phyloP scores from a whole-genome alignment of 208 protist species.

The Leptomonas pyrrhocoris region DNA sequence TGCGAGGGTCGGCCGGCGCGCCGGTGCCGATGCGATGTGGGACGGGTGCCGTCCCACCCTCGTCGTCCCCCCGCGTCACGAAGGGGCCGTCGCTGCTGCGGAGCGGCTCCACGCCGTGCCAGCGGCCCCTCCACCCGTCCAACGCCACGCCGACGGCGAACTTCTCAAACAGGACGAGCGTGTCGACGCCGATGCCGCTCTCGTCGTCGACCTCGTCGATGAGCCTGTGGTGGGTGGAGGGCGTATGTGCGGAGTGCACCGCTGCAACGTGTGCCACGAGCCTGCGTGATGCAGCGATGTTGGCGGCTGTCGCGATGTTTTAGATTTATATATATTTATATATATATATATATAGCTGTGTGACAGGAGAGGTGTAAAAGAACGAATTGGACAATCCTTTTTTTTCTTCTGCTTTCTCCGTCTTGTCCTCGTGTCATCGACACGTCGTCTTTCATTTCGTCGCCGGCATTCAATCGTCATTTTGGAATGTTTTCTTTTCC shows the following conservation, averaged over 20 bases:
- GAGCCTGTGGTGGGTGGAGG: not conserved
- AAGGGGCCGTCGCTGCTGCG: too few species aligned
- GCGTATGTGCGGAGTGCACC: not conserved
- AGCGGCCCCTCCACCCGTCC: not conserved
- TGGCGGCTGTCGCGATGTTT: conserved; percentile 13
- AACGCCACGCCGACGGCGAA: not conserved
- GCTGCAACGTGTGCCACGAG: not conserved
- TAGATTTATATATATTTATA: too few species aligned
- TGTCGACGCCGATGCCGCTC: not conserved
- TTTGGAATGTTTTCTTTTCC: too few species aligned
- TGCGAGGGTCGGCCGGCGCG: not conserved
- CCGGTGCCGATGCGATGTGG: not conserved
- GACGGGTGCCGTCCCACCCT: too few species aligned
- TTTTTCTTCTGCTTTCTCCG: too few species aligned
- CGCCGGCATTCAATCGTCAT: too few species aligned
- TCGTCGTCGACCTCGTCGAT: not conserved
- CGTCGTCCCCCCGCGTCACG: too few species aligned
- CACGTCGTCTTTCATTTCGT: too few species aligned
- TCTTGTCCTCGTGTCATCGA: too few species aligned
- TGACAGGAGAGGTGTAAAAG: too few species aligned
- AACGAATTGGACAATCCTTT: too few species aligned
- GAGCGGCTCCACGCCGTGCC: not conserved
- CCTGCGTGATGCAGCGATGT: conserved; percentile 7
- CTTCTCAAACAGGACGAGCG: not conserved
- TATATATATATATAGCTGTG: too few species aligned